Base-by-base conservation (phyloP, 83 land plant genomes). In the Diphasiastrum complanatum region DNA sequence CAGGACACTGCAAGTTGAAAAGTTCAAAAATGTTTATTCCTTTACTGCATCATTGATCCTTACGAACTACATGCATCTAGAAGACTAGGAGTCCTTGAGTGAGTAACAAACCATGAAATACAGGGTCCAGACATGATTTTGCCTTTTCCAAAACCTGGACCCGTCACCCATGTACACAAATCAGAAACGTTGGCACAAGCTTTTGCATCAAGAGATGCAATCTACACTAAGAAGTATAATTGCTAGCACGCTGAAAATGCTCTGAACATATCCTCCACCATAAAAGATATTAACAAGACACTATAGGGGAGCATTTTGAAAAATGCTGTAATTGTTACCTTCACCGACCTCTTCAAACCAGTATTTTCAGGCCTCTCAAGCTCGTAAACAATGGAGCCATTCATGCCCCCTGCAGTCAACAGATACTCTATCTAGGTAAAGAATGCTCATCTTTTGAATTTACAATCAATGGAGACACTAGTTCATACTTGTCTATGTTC, bases 331-430 rank as follows among this genome's bases (percentile, higher is more conserved):
- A 31, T 5, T 16, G 53, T 50, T 57, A 60, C 98, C 96, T 85
- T 92, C 22, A 92, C 33, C 25, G 91, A 60, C 38, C 81, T 81
- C 10, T 61, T 71, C 0, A 92, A 79, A 31, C 98, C 98, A 34
- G 74, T 29, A 51, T 85, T 92, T 70, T 88, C 98, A 33, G 91
- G 84, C 66, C 98, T 83, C 31, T 85, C 88, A 45, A 92, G 96
- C 71, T 92, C 98, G 68, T 73, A 76, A 18, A 85, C 41, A 4
- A 92, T 88, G 47, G 98, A 92, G 4, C 98, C 98, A 79, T 92
- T 92, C 98, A 92, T 92, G 25, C 98, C 98, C 57, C 98, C 98
- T 88, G 78, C 55, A 66, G n/a, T n/a, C n/a, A n/a, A n/a, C n/a
- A n/a, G n/a, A n/a, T n/a, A n/a, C n/a, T n/a, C n/a, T n/a, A n/a